Percentiles rank a stretch among this genome's conserved stretches.
Conservation (phyloP, 192 early-diverging fungal species). For the Fimicolochytrium jonesii region DNA sequence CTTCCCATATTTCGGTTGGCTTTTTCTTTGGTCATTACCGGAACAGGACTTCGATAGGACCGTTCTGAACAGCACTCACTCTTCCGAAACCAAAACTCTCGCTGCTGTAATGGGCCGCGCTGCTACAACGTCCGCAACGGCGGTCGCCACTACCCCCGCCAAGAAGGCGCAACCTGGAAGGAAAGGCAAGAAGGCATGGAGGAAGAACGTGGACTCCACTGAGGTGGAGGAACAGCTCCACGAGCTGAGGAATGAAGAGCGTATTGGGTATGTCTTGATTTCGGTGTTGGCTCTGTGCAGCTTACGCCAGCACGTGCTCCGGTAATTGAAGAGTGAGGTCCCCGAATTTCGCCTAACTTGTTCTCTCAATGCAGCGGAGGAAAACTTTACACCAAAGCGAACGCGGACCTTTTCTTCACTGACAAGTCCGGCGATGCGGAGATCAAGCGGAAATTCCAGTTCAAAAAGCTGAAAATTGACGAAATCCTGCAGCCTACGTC, state of each 20-base stretch:
- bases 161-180: slow-evolving; percentile 61
- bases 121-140: background rate
- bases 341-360: too few species aligned
- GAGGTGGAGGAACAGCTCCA: slow-evolving; percentile 74
- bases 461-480: slow-evolving; percentile 65
- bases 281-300: too few species aligned
- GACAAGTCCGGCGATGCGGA: slow-evolving; percentile 63
- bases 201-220: slow-evolving; percentile 82
- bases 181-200: slow-evolving; percentile 91
- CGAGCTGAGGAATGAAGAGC: slow-evolving; percentile 62
- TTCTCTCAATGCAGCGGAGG: too few species aligned
- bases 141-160: background rate
- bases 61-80: too few species aligned
- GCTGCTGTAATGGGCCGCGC: background rate
- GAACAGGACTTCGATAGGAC: too few species aligned
- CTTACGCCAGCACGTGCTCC: too few species aligned
- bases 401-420: slow-evolving; percentile 64
- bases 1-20: too few species aligned
- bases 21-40: too few species aligned
- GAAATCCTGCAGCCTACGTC: slow-evolving; percentile 76
- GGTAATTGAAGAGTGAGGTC: too few species aligned
- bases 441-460: slow-evolving; percentile 25
- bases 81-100: too few species aligned
- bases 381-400: slow-evolving; percentile 40
- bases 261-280: slow-evolving; percentile 57